These are phyloP conservation scores for Ophiostoma himal-ulmi DNA, from an alignment of 2,329 filamentous ascomycete genomes.

Conservation along the genomic window DNA sequence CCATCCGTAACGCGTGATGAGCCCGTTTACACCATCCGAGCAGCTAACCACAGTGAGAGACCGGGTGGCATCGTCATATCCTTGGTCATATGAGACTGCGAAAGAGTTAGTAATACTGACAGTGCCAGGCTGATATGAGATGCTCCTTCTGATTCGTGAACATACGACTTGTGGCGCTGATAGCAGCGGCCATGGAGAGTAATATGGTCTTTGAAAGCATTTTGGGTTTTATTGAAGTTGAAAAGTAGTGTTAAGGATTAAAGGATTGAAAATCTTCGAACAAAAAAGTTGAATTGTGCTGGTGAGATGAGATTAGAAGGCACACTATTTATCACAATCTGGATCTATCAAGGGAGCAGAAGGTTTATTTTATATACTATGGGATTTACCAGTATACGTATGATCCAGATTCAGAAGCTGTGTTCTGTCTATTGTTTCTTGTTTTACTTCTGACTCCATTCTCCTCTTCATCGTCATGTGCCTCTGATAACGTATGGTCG, in stretches of 20 bases:
- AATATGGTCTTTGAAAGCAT: background rate
- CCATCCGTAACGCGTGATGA: conserved; percentile 58
- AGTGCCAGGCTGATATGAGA: background rate
- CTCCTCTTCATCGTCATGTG: background rate
- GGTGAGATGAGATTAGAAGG: background rate
- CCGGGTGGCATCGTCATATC: conserved; percentile 58
- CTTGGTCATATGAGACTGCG: conserved; percentile 62
- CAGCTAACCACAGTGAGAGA: conserved; percentile 56
- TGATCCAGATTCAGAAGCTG: background rate
- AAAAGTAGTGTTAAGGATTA: background rate
- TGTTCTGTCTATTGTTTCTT: background rate
- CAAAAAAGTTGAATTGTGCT: background rate
- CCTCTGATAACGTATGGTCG: background rate
- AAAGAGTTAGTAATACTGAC: background rate
- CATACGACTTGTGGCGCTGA: background rate
- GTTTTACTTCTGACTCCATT: background rate
- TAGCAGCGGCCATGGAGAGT: conserved; percentile 8
- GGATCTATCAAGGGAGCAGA: background rate
- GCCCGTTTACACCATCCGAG: conserved; percentile 62
- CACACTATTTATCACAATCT: background rate
- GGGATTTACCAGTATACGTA: background rate
- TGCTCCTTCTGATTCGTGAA: background rate
- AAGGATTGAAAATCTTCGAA: background rate
- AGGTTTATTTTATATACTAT: background rate
- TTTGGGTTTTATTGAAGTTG: background rate